These are phyloP conservation scores for Retiboletus fuscus DNA, from an alignment of 1,284 basidiomycete genomes.

Conservation along the genomic window DNA sequence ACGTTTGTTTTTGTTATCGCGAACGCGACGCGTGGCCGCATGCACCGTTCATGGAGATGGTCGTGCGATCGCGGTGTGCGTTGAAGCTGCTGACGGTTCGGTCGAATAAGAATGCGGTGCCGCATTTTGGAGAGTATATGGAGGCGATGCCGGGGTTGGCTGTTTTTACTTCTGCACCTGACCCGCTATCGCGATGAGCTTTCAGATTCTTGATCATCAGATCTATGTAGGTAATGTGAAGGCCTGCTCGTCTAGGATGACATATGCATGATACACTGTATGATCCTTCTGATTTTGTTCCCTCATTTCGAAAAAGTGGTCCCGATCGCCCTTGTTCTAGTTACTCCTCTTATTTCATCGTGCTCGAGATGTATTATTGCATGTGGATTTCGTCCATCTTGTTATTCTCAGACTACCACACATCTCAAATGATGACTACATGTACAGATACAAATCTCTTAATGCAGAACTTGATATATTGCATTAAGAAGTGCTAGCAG, in stretches of 20 bases:
- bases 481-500: background rate
- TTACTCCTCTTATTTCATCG: background rate
- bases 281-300: background rate
- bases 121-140: slow-evolving; percentile 41
- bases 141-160: slow-evolving; percentile 39
- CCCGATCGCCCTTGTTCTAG: background rate
- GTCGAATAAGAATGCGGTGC: slow-evolving; percentile 37
- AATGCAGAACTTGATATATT: background rate
- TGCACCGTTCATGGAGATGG: slow-evolving; percentile 38
- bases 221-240: background rate
- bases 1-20: slow-evolving; percentile 48
- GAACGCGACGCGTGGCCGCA: slow-evolving; percentile 48
- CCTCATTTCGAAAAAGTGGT: no score
- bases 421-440: no score
- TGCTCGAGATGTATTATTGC: background rate
- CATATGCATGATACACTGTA: background rate
- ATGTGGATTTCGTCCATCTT: slow-evolving; percentile 1
- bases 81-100: slow-evolving; percentile 42
- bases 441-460: no score
- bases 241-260: background rate
- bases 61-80: slow-evolving; percentile 42
- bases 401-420: background rate
- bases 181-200: slow-evolving; percentile 10
- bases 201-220: background rate
- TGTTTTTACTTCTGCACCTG: slow-evolving; percentile 31